A percentile compares a stretch with the other conserved stretches of the same genome.
These are phyloP conservation scores for Paecilomyces niveus DNA, from an alignment of 2,329 filamentous ascomycete genomes.

Conservation along the genomic window DNA sequence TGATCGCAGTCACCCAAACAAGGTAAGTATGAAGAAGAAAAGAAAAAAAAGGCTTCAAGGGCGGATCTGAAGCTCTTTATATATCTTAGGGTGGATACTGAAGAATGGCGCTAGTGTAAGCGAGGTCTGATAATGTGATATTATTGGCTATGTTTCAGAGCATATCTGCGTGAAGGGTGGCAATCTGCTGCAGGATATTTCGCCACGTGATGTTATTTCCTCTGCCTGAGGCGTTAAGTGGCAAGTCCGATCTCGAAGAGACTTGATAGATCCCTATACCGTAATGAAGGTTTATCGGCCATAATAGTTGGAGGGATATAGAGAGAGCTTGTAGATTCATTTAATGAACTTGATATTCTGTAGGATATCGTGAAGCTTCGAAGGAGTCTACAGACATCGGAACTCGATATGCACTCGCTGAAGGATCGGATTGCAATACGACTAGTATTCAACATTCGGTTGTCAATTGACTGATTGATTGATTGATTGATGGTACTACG, in stretches of 20 bases:
- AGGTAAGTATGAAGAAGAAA: constrained; percentile 47
- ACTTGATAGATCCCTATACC: too few relatives aligned
- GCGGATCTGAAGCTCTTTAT: constrained; percentile 7
- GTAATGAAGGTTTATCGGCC: too few relatives aligned
- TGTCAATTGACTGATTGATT: too few relatives aligned
- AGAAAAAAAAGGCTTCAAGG: constrained; percentile 26
- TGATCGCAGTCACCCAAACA: constrained; percentile 44
- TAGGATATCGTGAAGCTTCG: too few relatives aligned
- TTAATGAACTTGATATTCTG: too few relatives aligned
- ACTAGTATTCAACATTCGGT: too few relatives aligned
- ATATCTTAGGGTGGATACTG: constrained; percentile 7
- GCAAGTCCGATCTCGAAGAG: too few relatives aligned
- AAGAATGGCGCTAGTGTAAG: constrained; percentile 6
- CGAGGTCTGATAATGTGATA: neutral
- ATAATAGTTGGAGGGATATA: too few relatives aligned
- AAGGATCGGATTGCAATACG: too few relatives aligned
- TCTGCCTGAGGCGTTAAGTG: neutral
- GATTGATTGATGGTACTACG: neutral
- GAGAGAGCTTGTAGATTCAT: too few relatives aligned
- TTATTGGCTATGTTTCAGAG: neutral
- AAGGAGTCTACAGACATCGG: too few relatives aligned
- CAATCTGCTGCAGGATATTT: neutral
- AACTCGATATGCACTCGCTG: too few relatives aligned
- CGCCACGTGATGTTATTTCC: neutral
- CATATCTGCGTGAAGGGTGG: neutral